Base-by-base conservation (phyloP, 2,329 filamentous ascomycete genomes). In the Aspergillus viridinutans region DNA sequence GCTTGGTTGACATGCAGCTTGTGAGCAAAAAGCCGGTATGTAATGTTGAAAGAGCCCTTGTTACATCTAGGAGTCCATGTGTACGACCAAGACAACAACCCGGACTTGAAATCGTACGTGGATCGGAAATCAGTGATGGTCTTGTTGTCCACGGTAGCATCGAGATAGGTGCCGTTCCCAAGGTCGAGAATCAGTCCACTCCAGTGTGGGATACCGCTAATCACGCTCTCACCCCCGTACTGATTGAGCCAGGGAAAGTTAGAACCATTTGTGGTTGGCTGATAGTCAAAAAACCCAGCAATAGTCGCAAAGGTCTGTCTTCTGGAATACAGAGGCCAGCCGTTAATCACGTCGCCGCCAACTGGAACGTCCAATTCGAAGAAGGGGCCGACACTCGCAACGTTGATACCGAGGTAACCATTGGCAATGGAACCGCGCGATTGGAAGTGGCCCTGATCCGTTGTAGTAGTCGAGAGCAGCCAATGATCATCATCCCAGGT, bases 201-300 rank as follows among this genome's bases (percentile, higher is more conserved):
- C 80, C 86, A 88, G 67, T 90, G 87, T 6, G 88, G 88, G 17
- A 91, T 80, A 25, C 88, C 88, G 52, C 82, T 83, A 60, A 90
- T 88, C 52, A 88, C 85, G 63, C 83, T 88, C 65, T 91, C 88
- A 56, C 83, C 83, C 6, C 87, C 87, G 71, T 88, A 87, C 62
- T 90, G 83, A 55, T 83, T 79, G 47, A 90, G 70, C 86, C 88
- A 90, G 0, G 80, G 79, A 62, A 87, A 89, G 63, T 90, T 90
- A 6, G 82, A 81, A 0, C 81, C 80, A 48, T 83, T 85, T 0
- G 81, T 83, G 29, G 77, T 80, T 2, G 79, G 77, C 66, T 89
- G 84, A 3, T 76, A 76, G 59, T 88, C 80, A 68, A 81, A 90
- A 66, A 90, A 89, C 1, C 87, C 87, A 4, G 84, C 81, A 28